Evolutionary conservation across 192 early-diverging fungal genomes (phyloP), one percentile per base, ranked within the genome.

Genomic region (Coemansia sp.): DNA sequence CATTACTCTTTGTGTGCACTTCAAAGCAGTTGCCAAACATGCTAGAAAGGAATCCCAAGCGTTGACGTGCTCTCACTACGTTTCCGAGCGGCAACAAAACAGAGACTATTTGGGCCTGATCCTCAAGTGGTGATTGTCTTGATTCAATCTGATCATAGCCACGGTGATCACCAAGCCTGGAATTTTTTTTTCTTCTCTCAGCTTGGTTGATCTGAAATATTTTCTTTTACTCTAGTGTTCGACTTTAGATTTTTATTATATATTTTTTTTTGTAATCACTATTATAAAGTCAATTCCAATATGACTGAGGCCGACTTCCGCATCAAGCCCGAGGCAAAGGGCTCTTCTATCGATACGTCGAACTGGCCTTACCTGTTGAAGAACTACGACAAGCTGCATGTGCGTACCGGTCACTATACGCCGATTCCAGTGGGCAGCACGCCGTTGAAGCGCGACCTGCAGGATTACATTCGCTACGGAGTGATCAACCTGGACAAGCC

Each of bases 401-500:
- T 99, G 72, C 89, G 97, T 75, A 97, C 97, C 33, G 93, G 91
- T 52, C 96, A 99, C 87, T 99, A 97, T 88, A 99, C 97, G 51
- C 97, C 97, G 61, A 96, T 99, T 69, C 95, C 96, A 27, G 90
- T 88, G 57, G 96, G 97, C 47, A 96, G 90, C 77, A 93, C 96
- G 71, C 97, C 97, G 20, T 87, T 99, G 78, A 96, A 95, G 86
- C 95, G 97, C 78, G 88, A 91, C 63, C 88, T 99, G 75, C 78
- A 89, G 34, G 90, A 95, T 72, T 98, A 99, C 78, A 85, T 99
- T 70, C 89, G 91, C 84, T 99, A 98, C 87, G 97, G 97, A 78
- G 92, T 97, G 59, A 99, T 99, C 86, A 99, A 99, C 88, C 88
- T 99, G 70, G 97, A 99, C 89, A 99, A 99, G 88, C 97, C 97